Base-by-base conservation (phyloP, 2,329 filamentous ascomycete genomes). In the Hypoxylon sp. region DNA sequence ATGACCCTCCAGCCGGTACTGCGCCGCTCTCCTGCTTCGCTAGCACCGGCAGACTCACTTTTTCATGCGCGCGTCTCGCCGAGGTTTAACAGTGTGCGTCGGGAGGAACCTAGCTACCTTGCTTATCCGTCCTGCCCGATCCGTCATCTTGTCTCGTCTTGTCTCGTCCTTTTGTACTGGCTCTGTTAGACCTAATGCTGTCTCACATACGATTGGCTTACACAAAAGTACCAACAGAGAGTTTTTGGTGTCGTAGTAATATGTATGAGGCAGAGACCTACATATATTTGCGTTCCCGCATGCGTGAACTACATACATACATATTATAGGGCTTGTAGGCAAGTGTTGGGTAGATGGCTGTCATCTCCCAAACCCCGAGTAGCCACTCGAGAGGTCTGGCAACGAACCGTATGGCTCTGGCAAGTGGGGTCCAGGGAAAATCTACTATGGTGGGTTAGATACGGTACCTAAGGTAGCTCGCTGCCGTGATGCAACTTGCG, bases 11-110 rank as follows among this genome's bases (percentile, higher is more conserved):
- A 47, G 37, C 45, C 37, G 48, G 11, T 47, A 54, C 66, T 66
- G 56, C 61, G 66, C 66, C 66, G 46, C 63, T 61, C 59, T 60
- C 59, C 59, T 69, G 56, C 66, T 48, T 65, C 34, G 25, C 43
- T 55, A 59, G 58, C 62, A 61, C 53, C 63, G 63, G 65, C 62
- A 68, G 41, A 67, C 55, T 34, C 41, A 12, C 45, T 30, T 45
- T 27, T 27, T 39, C 55, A 30, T 47, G 39, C 45, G 58, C 41
- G 25, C 25, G 25, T 43, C 43, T 45, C 43, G 50, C 54, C 55
- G 50, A 62, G 39, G 23, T 51, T 32, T 56, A 39, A 48, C 43
- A 39, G 23, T 39, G 51, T 30, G n/a, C 16, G 6, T 34, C 29
- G 16, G 30, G 19, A 27, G 11, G 19, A 23, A 39, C 14, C 12